phyloP scores from a whole-genome alignment of 345 rosid genomes.

The Eucalyptus sp. region DNA sequence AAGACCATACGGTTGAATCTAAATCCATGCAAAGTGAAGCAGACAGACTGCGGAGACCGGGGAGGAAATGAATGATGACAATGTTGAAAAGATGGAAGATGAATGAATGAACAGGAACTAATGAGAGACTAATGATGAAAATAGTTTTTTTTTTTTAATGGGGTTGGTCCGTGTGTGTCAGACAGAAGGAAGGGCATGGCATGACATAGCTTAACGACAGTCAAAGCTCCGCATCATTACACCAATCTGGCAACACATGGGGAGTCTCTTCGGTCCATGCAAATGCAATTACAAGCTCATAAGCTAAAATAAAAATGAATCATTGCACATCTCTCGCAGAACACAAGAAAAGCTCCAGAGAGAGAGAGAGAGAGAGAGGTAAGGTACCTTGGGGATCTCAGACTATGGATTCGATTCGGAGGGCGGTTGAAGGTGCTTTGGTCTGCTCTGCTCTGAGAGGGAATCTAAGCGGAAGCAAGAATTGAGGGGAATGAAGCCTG shows the following conservation, averaged over 20 bases:
- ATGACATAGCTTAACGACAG: neutral
- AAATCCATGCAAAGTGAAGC: neutral
- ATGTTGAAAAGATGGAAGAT: neutral
- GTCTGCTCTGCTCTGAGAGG: neutral
- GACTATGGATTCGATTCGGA: neutral
- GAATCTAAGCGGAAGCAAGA: neutral
- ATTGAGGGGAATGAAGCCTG: constrained; percentile 93
- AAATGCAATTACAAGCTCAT: neutral
- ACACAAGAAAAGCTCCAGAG: neutral
- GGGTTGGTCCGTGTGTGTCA: neutral
- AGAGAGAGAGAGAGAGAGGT: neutral
- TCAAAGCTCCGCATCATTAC: neutral
- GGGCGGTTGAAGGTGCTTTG: neutral
- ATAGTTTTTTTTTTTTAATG: neutral
- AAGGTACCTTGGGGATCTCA: neutral
- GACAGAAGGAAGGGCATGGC: neutral
- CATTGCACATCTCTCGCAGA: neutral
- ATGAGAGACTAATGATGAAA: neutral
- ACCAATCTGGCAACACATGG: neutral
- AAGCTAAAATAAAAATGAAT: neutral
- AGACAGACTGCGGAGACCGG: neutral
- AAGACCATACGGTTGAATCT: neutral
- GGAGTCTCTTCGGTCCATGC: neutral
- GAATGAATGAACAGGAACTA: neutral
- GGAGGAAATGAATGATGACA: neutral